Conservation (phyloP, 2,329 filamentous ascomycete species). For the Cladosporium austrohemisphaericum region DNA sequence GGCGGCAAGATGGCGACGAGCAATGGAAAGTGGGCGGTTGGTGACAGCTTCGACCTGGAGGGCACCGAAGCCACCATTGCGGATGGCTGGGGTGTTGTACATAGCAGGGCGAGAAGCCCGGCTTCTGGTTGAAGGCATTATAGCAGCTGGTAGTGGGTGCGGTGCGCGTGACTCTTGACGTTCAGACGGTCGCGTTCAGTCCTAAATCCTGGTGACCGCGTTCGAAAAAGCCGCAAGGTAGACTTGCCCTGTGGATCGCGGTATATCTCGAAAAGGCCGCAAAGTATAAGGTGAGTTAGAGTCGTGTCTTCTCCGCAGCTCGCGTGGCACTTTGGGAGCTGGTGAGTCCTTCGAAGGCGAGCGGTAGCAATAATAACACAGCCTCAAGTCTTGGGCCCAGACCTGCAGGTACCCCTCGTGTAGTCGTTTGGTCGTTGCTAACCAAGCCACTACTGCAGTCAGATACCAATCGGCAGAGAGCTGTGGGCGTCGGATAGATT, state of each 20-base stretch:
- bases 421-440: background rate
- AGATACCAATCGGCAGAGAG: conserved; percentile 12
- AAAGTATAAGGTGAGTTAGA: background rate
- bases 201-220: no score
- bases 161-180: no score
- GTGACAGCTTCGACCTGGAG: conserved; percentile 34
- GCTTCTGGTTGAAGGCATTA: conserved; percentile 23
- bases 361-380: conserved; percentile 12
- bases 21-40: conserved; percentile 32
- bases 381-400: conserved; percentile 13
- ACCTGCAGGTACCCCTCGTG: conserved; percentile 15
- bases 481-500: conserved; percentile 4
- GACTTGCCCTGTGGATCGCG: no score
- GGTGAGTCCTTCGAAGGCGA: conserved; percentile 1
- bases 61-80: conserved; percentile 33
- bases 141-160: background rate
- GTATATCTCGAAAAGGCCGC: conserved; percentile 3
- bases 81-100: conserved; percentile 35
- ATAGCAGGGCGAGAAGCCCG: conserved; percentile 26
- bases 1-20: conserved; percentile 33
- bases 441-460: conserved; percentile 9
- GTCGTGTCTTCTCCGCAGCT: background rate
- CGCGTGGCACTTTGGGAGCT: background rate
- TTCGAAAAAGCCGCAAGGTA: no score
- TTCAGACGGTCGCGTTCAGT: no score